These are phyloP conservation scores for Monotropa hypopitys DNA, from an alignment of 179 eudicot species.

Conservation along the genomic window DNA sequence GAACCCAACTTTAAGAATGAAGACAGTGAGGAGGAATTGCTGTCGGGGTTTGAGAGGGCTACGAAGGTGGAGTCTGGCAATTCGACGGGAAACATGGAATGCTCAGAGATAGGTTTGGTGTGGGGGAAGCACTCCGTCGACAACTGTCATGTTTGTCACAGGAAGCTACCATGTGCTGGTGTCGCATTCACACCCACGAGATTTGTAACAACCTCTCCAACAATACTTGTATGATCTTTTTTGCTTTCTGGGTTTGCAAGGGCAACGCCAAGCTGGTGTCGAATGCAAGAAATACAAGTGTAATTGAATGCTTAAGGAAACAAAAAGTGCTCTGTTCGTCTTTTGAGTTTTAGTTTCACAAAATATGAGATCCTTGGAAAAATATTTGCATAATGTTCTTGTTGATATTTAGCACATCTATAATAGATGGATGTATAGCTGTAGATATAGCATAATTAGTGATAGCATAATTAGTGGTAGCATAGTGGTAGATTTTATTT, in stretches of 20 bases:
- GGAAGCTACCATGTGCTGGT: not conserved
- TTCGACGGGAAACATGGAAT: not conserved
- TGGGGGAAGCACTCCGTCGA: not conserved
- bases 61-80: not conserved
- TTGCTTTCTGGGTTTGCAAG: not conserved
- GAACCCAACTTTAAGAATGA: not conserved
- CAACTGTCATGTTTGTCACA: not conserved
- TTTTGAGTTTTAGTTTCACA: not conserved
- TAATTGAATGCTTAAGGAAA: no score
- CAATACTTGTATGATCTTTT: not conserved
- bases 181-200: not conserved
- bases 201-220: no score
- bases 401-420: no score
- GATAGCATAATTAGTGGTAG: no score
- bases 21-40: not conserved
- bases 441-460: no score
- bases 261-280: not conserved
- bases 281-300: not conserved
- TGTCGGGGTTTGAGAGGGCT: not conserved
- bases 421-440: no score
- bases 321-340: no score
- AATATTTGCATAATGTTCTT: no score
- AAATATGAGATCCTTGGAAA: not conserved
- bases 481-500: no score
- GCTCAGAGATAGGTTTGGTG: not conserved